These are phyloP conservation scores for Nannochloropsis salina DNA, from an alignment of 108 stramenopile genomes.

Conservation along the genomic window DNA sequence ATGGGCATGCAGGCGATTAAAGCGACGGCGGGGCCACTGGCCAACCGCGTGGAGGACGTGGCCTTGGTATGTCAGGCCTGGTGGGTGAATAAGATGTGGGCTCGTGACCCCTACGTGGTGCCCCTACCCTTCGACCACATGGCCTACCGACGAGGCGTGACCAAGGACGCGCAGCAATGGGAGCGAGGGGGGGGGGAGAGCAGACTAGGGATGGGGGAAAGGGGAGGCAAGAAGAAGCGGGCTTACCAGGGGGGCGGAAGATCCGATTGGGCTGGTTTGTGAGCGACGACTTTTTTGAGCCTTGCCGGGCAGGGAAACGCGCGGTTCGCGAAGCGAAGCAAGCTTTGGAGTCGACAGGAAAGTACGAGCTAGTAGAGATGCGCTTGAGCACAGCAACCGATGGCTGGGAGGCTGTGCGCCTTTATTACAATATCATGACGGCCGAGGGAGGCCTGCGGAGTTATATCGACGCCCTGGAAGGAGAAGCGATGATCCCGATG, in stretches of 20 bases:
- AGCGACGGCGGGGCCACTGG: constrained; percentile 41
- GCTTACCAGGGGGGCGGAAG: not conserved
- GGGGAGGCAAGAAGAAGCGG: no score
- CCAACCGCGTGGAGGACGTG: constrained; percentile 46
- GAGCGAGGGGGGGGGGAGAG: constrained; percentile 6
- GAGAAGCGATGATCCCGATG: constrained; percentile 34
- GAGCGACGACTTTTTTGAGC: constrained; percentile 52
- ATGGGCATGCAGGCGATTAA: not conserved
- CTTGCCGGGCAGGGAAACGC: constrained; percentile 35
- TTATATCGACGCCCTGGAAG: constrained; percentile 35
- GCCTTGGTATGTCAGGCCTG: constrained; percentile 46
- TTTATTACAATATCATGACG: constrained; percentile 44
- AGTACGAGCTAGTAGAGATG: constrained; percentile 46
- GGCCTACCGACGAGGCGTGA: not conserved
- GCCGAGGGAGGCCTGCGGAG: constrained; percentile 47
- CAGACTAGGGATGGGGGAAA: not conserved
- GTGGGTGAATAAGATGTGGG: constrained; percentile 38
- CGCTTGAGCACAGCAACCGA: constrained; percentile 37
- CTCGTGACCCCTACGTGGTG: constrained; percentile 12
- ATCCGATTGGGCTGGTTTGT: constrained; percentile 31
- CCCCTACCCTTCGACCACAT: constrained; percentile 32
- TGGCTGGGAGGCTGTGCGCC: constrained; percentile 44
- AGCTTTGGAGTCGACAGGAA: constrained; percentile 37
- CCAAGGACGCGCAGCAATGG: constrained; percentile 10
- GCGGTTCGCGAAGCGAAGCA: constrained; percentile 44